A percentile compares a stretch with the other conserved stretches of the same genome.
Evolutionary conservation across 1,284 basidiomycete genomes (phyloP).

Genomic region (Ceratobasidium sp.): DNA sequence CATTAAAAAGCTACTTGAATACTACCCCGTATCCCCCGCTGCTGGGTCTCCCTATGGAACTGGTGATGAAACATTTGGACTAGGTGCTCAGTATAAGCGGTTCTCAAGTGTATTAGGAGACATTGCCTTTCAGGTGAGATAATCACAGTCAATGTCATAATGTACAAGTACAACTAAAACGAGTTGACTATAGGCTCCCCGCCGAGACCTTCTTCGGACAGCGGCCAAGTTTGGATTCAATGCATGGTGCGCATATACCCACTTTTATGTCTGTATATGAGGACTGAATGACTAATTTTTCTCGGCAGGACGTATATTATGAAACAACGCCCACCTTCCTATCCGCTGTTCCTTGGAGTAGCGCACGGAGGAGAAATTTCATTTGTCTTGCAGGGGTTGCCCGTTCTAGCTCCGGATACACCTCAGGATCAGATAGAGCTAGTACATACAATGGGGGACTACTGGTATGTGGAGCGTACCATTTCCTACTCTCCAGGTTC

Average conservation of each 20-base stretch:
- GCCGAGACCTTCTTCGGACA: slow-evolving; percentile 21
- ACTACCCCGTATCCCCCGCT: slow-evolving; percentile 35
- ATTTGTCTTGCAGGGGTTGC: slow-evolving; percentile 11
- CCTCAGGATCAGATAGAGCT: slow-evolving; percentile 14
- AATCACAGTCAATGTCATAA: not conserved
- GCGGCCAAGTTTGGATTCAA: slow-evolving; percentile 34
- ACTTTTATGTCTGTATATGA: not conserved
- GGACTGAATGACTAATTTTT: not conserved
- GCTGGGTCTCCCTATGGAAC: slow-evolving; percentile 44
- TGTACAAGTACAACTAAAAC: too few species aligned
- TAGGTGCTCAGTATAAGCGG: slow-evolving; percentile 38
- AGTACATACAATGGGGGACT: slow-evolving; percentile 21
- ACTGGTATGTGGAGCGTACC: slow-evolving; percentile 1
- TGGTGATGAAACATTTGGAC: slow-evolving; percentile 25
- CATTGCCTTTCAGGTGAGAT: not conserved
- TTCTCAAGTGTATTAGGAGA: slow-evolving; percentile 33
- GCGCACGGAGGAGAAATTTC: not conserved
- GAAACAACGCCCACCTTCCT: slow-evolving; percentile 1
- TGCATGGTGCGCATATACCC: slow-evolving; percentile 20
- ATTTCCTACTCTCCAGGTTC: not conserved
- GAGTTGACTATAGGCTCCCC: not conserved
- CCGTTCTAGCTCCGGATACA: not conserved
- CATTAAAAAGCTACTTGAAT: slow-evolving; percentile 12
- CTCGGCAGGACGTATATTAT: slow-evolving; percentile 20
- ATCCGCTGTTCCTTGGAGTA: not conserved